Conservation (phyloP, 306 rosid species). For the Medicago arabica region DNA sequence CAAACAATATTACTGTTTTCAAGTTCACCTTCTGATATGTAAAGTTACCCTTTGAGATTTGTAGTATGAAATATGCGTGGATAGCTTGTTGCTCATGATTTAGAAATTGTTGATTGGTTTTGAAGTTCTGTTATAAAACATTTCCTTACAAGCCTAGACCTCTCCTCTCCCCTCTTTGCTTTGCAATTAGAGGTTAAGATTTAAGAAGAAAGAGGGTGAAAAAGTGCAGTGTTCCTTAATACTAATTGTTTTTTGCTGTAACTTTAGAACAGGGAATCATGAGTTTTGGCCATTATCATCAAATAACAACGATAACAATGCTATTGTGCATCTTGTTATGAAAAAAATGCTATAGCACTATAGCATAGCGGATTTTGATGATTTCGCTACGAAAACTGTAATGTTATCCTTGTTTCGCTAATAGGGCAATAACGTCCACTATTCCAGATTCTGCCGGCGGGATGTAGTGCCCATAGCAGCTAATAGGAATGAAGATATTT, state of each 20-base stretch:
- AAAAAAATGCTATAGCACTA: background rate
- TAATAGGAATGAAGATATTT: no score
- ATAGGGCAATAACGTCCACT: background rate
- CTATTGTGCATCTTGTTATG: background rate
- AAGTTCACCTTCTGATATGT: conserved; percentile 35
- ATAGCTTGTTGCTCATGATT: conserved; percentile 50
- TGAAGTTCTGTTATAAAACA: no score
- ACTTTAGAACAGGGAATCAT: background rate
- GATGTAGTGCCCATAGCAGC: background rate
- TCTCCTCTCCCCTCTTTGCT: background rate
- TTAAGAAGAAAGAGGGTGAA: background rate
- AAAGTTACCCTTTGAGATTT: background rate
- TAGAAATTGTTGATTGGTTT: conserved; percentile 54
- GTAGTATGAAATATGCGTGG: background rate
- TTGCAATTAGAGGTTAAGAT: background rate
- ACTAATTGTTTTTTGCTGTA: background rate
- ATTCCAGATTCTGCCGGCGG: background rate
- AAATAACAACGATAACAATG: background rate
- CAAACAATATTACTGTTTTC: conserved; percentile 9
- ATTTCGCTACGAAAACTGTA: background rate
- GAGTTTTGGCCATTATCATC: background rate
- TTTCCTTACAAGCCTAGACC: no score
- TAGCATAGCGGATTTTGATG: background rate
- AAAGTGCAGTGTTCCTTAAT: background rate
- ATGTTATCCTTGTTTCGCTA: background rate